Base-by-base conservation (phyloP, 306 rosid species). In the Quercus dentata region DNA sequence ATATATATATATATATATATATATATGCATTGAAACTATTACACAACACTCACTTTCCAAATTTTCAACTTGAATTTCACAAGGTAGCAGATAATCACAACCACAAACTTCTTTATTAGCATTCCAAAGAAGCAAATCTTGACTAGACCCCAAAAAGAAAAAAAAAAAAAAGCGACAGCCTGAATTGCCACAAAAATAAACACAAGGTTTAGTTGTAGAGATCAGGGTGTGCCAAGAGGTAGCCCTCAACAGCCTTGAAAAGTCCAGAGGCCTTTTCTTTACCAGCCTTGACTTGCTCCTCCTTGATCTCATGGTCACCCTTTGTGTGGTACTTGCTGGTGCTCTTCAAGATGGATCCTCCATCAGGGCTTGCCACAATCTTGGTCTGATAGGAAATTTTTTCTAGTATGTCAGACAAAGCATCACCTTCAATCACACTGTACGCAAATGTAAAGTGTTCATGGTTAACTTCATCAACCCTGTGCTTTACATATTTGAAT, bases 341-440 rank as follows among this genome's bases (percentile, higher is more conserved):
- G 33, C 59, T 55, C 71, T 83, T 86, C 1, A 30, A 62, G 2
- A 80, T 27, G 52, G 85, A 80, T 11, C 89, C 89, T 67, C 89
- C 89, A 4, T 51, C 54, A 4, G 86, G 73, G 0, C 83, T 81
- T n/a, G 51, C 73, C 8, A 57, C 35, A 33, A 88, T 31, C 59
- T 88, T 85, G 3, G 75, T 12, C 35, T 85, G 79, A 8, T 78
- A 64, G 0, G 76, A 9, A 51, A 85, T 76, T 78, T 83, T 88
- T 71, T 88, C 91, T 1, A 81, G 33, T 2, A 57, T 15, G 0
- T 75, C 75, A 3, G 44, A 35, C 58, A 86, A 58, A 1, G 21
- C 85, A 1, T 76, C 41, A 1, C 89, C 85, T 74, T 86, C 87
- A 3, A 74, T 58, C 56, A 80, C 5, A 28, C 81, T 83, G 71